Base-by-base conservation (phyloP, 306 rosid genomes). In the Cucurbita pepo region DNA sequence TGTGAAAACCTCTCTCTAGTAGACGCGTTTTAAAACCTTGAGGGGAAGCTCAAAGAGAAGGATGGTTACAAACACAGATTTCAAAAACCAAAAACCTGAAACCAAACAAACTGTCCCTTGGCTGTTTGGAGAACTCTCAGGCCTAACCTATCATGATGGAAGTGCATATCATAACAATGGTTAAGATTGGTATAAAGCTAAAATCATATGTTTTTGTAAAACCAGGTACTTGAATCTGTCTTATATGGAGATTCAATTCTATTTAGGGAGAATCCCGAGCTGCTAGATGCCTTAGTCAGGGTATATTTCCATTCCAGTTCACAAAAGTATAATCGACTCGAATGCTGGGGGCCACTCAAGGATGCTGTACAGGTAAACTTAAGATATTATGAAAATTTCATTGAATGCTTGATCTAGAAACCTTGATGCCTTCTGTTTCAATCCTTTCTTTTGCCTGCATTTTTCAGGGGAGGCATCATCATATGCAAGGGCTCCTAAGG, bases 331-430 rank as follows among this genome's bases (percentile, higher is more conserved):
- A 93, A 93, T 72, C 81, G 84, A 65, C 86, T 85, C 82, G 98
- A 93, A 86, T 86, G 88, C 82, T 93, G 98, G 97, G 98, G 98
- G 12, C 82, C 96, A 69, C 88, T 93, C 56, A 90, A 83, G 82
- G 89, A 86, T 77, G 97, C 97, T 7, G 80, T 88, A 82, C 85
- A 81, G 94, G 97, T 88, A 86, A 79, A 50, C 56, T 37, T 16
- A 15, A 51, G 38, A 4, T 56, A 37, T 50, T 34, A 64, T 21
- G 10, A 18, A 0, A 50, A 21, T 30, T 30, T 30, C 69, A 73
- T 13, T 19, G 19, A 25, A 60, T 30, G 34, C 53, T 48, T 48
- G 53, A 48, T 48, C 3, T 48, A 48, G n/a, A 48, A 15, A 48
- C 12, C 70, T 52, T 55, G 59, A 62, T 55, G 9, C 11, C 57